A percentile compares a stretch with the other conserved stretches of the same genome.
Evolutionary conservation across 2,329 filamentous ascomycete genomes (phyloP).

Genomic region (Dryadomyces sulphureus): DNA sequence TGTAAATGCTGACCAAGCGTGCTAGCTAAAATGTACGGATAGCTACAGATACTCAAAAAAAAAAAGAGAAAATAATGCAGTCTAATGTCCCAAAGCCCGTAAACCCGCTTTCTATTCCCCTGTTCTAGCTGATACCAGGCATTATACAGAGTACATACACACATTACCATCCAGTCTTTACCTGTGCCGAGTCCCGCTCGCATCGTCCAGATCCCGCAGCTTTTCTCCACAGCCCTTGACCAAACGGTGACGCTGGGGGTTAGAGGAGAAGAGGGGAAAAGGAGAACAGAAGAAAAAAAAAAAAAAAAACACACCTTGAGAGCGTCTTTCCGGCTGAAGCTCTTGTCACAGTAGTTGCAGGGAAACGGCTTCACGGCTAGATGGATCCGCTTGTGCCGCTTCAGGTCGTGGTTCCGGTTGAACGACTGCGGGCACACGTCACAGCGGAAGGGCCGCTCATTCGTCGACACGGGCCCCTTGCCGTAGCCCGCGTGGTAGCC

Average conservation of each 20-base stretch:
- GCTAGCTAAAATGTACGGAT: not conserved
- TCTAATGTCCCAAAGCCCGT: too few species aligned
- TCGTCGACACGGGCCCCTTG: slow-evolving; percentile 30
- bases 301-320: slow-evolving; percentile 58
- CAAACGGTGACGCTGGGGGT: slow-evolving; percentile 35
- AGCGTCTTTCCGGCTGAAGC: slow-evolving; percentile 91
- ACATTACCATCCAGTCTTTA: not conserved
- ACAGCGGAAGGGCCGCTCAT: slow-evolving; percentile 87
- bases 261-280: not conserved
- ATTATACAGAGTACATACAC: not conserved
- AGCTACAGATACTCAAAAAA: not conserved
- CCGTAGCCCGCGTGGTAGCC: slow-evolving; percentile 19
- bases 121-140: not conserved
- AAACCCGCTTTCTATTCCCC: too few species aligned
- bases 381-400: slow-evolving; percentile 91
- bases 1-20: slow-evolving; percentile 25
- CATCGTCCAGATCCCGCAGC: not conserved
- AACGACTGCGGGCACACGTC: slow-evolving; percentile 87
- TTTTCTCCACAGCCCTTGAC: slow-evolving; percentile 47
- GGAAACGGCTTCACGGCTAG: slow-evolving; percentile 91
- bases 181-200: not conserved
- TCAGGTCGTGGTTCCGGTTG: slow-evolving; percentile 91
- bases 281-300: not conserved
- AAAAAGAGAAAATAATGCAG: not conserved
- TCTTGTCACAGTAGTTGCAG: slow-evolving; percentile 84